These are phyloP conservation scores for Fusarium haematococcum DNA, from an alignment of 2,329 filamentous ascomycete genomes.

Conservation along the genomic window DNA sequence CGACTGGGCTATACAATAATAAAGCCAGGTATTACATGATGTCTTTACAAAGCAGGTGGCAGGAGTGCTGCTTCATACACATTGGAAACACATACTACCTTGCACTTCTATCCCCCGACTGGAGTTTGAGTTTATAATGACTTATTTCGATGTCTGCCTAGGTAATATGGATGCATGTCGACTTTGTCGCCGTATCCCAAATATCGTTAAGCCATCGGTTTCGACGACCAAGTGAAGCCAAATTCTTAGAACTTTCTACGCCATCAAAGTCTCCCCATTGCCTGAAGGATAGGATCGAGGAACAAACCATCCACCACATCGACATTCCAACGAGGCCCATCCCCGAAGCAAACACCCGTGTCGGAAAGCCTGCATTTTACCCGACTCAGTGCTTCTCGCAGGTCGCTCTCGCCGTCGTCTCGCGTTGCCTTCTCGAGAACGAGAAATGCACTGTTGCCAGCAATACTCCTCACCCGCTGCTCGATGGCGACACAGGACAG, in stretches of 20 bases:
- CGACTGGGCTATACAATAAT: background rate
- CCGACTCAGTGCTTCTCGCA: background rate
- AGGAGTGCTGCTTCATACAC: too few relatives aligned
- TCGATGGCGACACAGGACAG: slow-evolving; percentile 20
- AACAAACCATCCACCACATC: background rate
- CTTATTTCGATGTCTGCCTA: too few relatives aligned
- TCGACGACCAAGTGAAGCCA: too few relatives aligned
- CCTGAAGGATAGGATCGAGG: background rate
- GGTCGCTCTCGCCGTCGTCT: background rate
- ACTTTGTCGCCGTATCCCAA: too few relatives aligned
- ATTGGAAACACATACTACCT: background rate
- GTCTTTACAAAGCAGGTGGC: background rate
- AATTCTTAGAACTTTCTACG: too few relatives aligned
- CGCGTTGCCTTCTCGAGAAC: slow-evolving; percentile 7
- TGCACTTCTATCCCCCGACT: too few relatives aligned
- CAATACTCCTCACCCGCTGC: slow-evolving; percentile 7
- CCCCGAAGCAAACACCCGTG: slow-evolving; percentile 28
- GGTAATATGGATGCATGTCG: too few relatives aligned
- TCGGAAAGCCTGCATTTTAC: slow-evolving; percentile 24
- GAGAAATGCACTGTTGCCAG: slow-evolving; percentile 2
- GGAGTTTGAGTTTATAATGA: too few relatives aligned
- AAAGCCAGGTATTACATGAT: background rate
- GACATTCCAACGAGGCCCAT: slow-evolving; percentile 24
- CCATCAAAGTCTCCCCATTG: background rate
- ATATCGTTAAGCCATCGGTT: too few relatives aligned